Percentiles rank a stretch among this genome's conserved stretches.
phyloP scores from a whole-genome alignment of 257 asterid species.

The Fraxinus pennsylvanica region DNA sequence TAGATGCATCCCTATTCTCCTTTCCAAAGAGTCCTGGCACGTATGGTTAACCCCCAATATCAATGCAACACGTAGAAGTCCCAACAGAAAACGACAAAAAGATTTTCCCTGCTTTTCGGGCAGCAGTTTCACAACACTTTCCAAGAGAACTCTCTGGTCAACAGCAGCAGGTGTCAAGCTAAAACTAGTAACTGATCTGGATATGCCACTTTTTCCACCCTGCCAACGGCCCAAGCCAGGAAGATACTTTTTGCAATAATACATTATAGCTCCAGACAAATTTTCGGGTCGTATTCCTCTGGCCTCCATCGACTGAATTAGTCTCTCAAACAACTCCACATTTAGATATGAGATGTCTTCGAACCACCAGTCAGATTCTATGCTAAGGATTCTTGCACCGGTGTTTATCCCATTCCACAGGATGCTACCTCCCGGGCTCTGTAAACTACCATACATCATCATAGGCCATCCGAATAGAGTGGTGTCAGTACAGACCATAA shows the following conservation, averaged over 20 bases:
- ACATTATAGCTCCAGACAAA: conserved; percentile 71
- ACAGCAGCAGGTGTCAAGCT: conserved; percentile 82
- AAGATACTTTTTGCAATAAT: conserved; percentile 77
- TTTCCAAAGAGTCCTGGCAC: conserved; percentile 67
- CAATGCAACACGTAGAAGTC: conserved; percentile 77
- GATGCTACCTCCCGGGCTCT: conserved; percentile 98
- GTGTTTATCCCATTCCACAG: conserved; percentile 96
- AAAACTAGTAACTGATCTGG: conserved; percentile 73
- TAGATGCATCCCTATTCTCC: conserved; percentile 73
- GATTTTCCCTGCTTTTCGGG: conserved; percentile 80
- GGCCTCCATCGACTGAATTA: conserved; percentile 61
- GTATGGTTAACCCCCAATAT: conserved; percentile 67
- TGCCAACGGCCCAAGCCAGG: conserved; percentile 95
- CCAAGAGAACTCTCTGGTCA: conserved; percentile 72
- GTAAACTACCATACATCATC: conserved; percentile 92
- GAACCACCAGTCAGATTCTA: conserved; percentile 94
- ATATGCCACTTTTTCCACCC: conserved; percentile 55
- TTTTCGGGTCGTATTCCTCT: conserved; percentile 75
- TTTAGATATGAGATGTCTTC: conserved; percentile 81
- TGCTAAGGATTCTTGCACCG: conserved; percentile 78
- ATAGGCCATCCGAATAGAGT: conserved; percentile 97
- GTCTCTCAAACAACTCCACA: conserved; percentile 70
- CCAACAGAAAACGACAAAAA: conserved; percentile 79
- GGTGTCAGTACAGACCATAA: conserved; percentile 90
- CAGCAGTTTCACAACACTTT: conserved; percentile 60